Base-by-base conservation (phyloP, 805 yeast species). In the Candida manassasensis region DNA sequence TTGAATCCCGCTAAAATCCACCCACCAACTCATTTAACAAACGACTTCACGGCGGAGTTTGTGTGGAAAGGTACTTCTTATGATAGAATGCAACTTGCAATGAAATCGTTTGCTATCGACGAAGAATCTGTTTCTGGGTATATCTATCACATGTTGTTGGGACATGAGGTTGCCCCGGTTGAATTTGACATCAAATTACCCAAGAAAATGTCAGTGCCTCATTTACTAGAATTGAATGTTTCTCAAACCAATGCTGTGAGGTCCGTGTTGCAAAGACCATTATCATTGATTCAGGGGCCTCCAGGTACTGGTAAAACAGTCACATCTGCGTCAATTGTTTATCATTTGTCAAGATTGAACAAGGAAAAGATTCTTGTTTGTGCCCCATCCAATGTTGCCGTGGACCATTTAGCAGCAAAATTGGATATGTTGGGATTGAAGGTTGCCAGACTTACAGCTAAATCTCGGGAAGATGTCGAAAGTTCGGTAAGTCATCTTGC, bases 371-470 rank as follows among this genome's bases (percentile, higher is more conserved):
- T 88, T 6, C 67, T 89, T 27, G 96, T 88, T 3, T 86, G 96
- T 67, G 96, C 97, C 3, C 96, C 97, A 15, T 88, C 96, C 14
- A 89, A 89, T 57, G 90, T 89, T 33, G 97, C 96, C 0, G 96
- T 86, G 21, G 96, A 89, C 56, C 95, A 89, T 62, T 68, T 89
- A 37, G 86, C 96, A 2, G 72, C 71, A 7, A 83, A 88, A 48
- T 65, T 89, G 27, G 73, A 77, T 36, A 54, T 59, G n/a, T 57
- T 86, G 19, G 95, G 95, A 0, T 59, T 89, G 38, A 77, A 77
- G 13, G 95, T 87, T 22, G 84, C 85, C 11, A 71, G 97, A 48
- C 48, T 89, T 32, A 71, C 80, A 5, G 94, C 96, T 2, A 77
- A 71, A 48, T 71, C 83, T 27, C 69, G 95, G 41, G 96, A 87